Base-by-base conservation (phyloP, 1,284 basidiomycete genomes). In the Tylopilus sp. region DNA sequence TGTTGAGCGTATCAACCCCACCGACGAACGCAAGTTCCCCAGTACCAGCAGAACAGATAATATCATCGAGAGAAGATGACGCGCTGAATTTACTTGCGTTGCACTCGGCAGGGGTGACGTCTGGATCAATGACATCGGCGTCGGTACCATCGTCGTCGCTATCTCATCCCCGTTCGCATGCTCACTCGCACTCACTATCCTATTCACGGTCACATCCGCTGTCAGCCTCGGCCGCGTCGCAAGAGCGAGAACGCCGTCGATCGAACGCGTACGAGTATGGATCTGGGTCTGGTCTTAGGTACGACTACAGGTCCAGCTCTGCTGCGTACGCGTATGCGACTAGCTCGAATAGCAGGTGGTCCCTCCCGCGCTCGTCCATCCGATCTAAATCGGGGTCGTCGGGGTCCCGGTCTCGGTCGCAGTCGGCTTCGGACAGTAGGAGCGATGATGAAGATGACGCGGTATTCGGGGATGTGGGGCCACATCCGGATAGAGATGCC, bases 291-390 rank as follows among this genome's bases (percentile, higher is more conserved):
- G 35, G 37, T 31, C 19, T 39, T 32, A 48, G 46, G 24, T 17
- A 35, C 5, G 59, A 36, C 19, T 11, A 32, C 9, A 26, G 3
- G 43, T 28, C 44, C 26, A 19, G 37, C 15, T 32, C 45, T 4
- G 32, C 45, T 0, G 29, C 45, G 7, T 24, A 50, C 7, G 17
- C 25, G 10, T 42, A 41, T 29, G n/a, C 65, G 37, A 62, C 68
- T 8, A 14, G 15, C 20, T 66, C 66, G 28, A 65, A 65, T 13
- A 65, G 65, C 14, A 75, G 74, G n/a, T 82, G 80, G 79, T 78
- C 79, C 13, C 70, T 81, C 39, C 77, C 80, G 7, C 73, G 73
- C 39, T 82, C 81, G 22, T 82, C 79, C 0, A 48, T 82, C 43
- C 73, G 81, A 40, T 77, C 76, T 29, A 64, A 60, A 26, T 70